Percentiles rank a stretch among this genome's conserved stretches.
Evolutionary conservation across 495 filamentous ascomycete genomes (phyloP).

Genomic region (Aspergillus incahuasiensis): DNA sequence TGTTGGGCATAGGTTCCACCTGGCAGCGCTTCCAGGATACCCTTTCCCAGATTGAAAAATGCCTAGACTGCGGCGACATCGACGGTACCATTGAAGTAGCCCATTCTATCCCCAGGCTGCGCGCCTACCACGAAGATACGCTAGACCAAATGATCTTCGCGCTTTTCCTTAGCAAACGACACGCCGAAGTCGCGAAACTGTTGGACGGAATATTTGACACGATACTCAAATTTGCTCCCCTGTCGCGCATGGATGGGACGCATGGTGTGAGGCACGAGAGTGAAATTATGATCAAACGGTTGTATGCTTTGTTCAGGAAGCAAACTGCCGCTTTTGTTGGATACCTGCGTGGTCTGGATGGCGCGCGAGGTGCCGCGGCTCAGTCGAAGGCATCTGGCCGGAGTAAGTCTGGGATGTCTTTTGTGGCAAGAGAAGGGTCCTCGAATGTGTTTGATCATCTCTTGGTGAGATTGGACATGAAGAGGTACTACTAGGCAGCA

Average conservation of each 20-base stretch:
- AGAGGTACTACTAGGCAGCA: constrained; percentile 39
- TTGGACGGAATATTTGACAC: constrained; percentile 73
- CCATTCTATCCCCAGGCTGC: constrained; percentile 55
- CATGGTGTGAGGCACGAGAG: constrained; percentile 31
- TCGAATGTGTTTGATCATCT: constrained; percentile 48
- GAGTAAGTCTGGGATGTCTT: constrained; percentile 22
- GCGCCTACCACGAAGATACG: constrained; percentile 67
- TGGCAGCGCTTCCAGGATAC: constrained; percentile 67
- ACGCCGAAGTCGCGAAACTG: constrained; percentile 61
- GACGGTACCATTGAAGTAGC: constrained; percentile 50
- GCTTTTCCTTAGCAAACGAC: constrained; percentile 55
- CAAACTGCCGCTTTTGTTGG: constrained; percentile 60
- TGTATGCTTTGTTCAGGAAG: constrained; percentile 62
- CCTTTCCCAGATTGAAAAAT: constrained; percentile 57
- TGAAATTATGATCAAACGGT: constrained; percentile 40
- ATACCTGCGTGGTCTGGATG: constrained; percentile 40
- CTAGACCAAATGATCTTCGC: constrained; percentile 75
- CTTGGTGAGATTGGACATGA: constrained; percentile 45
- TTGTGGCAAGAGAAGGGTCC: constrained; percentile 28
- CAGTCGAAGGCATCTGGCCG: constrained; percentile 28
- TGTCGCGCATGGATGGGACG: constrained; percentile 42
- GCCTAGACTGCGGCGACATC: constrained; percentile 44
- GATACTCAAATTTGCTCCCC: constrained; percentile 63
- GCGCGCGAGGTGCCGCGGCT: constrained; percentile 37
- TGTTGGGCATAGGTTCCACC: constrained; percentile 62